Conservation (phyloP, 306 rosid genomes). For the Casuarina cunninghamiana region DNA sequence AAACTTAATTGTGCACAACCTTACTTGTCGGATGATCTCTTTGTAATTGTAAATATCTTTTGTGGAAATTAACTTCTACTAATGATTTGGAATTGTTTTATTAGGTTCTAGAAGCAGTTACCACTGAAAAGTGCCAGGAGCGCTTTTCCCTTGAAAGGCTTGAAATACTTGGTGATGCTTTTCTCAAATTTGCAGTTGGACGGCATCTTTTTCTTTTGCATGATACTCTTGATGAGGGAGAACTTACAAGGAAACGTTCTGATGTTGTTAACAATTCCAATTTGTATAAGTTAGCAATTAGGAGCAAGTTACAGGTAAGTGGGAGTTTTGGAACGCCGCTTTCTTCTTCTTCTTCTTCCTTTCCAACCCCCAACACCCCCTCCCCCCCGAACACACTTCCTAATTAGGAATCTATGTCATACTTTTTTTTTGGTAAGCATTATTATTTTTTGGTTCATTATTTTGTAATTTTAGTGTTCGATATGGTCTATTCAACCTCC, state of each 20-base stretch:
- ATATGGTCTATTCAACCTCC: neutral
- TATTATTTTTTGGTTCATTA: neutral
- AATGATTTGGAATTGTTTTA: conserved; percentile 31
- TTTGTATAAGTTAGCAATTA: conserved; percentile 72
- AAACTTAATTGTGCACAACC: conserved; percentile 17
- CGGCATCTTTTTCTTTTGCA: conserved; percentile 74
- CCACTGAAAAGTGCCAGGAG: conserved; percentile 94
- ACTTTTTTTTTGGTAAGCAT: neutral
- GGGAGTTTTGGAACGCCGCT: neutral
- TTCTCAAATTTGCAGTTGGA: conserved; percentile 84
- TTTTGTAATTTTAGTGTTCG: neutral
- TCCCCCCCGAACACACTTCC: neutral
- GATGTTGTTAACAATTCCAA: conserved; percentile 69
- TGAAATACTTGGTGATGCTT: conserved; percentile 94
- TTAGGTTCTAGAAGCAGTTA: conserved; percentile 89
- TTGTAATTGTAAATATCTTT: conserved; percentile 14
- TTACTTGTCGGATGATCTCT: conserved; percentile 12
- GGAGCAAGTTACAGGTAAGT: conserved; percentile 77
- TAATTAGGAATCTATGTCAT: neutral
- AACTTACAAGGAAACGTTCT: conserved; percentile 74
- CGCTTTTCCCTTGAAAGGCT: conserved; percentile 94
- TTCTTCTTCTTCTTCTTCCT: too few species aligned
- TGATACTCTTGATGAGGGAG: conserved; percentile 80
- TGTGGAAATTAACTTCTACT: conserved; percentile 9
- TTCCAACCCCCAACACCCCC: too few species aligned